A percentile compares a stretch with the other conserved stretches of the same genome.
These are phyloP conservation scores for Quercus lobata DNA, from an alignment of 331 rosid genomes.

Conservation along the genomic window DNA sequence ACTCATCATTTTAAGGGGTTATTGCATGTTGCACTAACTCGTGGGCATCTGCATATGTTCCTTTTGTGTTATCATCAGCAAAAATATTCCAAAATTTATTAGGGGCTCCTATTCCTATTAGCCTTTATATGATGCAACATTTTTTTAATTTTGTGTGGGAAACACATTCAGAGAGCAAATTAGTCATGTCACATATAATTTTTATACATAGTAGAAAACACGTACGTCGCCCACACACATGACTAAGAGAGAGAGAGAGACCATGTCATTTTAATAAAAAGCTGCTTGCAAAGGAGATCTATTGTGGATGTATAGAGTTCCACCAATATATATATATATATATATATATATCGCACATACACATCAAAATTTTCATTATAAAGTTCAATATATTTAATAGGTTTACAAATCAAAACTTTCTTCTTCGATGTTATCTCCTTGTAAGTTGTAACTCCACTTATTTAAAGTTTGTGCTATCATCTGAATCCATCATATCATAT, in stretches of 20 bases:
- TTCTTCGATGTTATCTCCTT: too few relatives aligned
- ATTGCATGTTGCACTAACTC: constrained; percentile 31
- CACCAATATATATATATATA: neutral
- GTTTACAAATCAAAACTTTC: too few relatives aligned
- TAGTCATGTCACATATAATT: constrained; percentile 30
- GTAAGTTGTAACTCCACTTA: too few relatives aligned
- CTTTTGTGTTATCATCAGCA: constrained; percentile 16
- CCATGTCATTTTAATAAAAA: neutral
- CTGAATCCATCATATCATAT: too few relatives aligned
- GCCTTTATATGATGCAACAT: too few relatives aligned
- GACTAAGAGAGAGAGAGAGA: neutral
- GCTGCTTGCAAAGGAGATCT: constrained; percentile 1
- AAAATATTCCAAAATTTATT: constrained; percentile 1
- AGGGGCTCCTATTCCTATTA: too few relatives aligned
- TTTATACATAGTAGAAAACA: constrained; percentile 15
- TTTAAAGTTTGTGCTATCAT: too few relatives aligned
- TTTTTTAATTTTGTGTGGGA: too few relatives aligned
- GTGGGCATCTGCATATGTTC: constrained; percentile 31
- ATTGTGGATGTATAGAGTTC: neutral
- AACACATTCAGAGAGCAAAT: too few relatives aligned
- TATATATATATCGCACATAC: neutral
- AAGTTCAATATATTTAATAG: too few relatives aligned
- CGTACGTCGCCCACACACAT: constrained; percentile 12
- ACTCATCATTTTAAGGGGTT: constrained; percentile 16
- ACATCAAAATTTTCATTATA: too few relatives aligned